Base-by-base conservation (phyloP, 2,329 filamentous ascomycete genomes). In the Arthrobotrys pseudoclavata region DNA sequence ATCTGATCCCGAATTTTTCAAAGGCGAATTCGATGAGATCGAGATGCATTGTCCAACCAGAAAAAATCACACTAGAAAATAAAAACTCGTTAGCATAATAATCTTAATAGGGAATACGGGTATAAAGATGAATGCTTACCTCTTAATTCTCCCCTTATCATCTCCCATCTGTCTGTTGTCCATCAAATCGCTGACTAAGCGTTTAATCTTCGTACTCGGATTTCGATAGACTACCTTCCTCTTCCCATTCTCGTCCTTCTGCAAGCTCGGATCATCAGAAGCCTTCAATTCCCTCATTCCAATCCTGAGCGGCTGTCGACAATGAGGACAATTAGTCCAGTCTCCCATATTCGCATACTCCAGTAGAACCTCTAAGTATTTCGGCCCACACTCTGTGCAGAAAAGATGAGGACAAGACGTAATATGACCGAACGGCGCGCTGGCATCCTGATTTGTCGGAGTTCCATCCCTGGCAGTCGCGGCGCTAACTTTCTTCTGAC, bases 181-280 rank as follows among this genome's bases (percentile, higher is more conserved):
- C 0, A 91, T 84, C 6, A 99, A 87, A 79, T 93, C 90, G n/a
- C 90, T 86, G 0, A 99, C 82, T 1, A 99, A 86, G 1, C 92
- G 93, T 71, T 88, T 90, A 0, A 96, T 97, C 85, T 99, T 99
- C 4, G 94, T 97, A 82, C 97, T 94, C 0, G 95, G 95, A 0
- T 94, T 94, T 50, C 87, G 87, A 82, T 98, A 99, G 50, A 86
- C 88, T 24, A 89, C 89, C 10, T 91, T 86, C 82, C 90, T 91
- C 60, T 87, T 81, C 10, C 79, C 79, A 15, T 81, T 80, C 45
- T 66, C 86, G 82, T 63, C 87, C 85, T 40, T 85, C 83, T 60
- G 86, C 83, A 57, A 87, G 84, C 7, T 86, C 86, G 3, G 74
- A 22, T 80, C 71, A 10, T 76, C 80, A 5, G 86, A 87, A 77